phyloP scores from a whole-genome alignment of 345 rosid species.

The Eucalyptus sp. region DNA sequence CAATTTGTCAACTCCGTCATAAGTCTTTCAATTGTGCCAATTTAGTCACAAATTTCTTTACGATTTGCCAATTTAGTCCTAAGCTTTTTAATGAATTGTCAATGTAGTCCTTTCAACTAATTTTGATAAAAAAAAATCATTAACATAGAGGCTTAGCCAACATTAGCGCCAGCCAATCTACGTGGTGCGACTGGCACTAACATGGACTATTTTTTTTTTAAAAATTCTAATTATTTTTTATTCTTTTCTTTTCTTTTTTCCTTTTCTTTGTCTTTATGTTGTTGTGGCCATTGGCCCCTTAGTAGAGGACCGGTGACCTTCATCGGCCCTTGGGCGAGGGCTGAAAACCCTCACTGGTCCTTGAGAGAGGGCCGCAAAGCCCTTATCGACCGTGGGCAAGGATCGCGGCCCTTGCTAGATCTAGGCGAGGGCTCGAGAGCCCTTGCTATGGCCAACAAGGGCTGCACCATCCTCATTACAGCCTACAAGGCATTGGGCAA shows the following conservation, averaged over 20 bases:
- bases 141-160: neutral
- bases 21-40: neutral
- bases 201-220: neutral
- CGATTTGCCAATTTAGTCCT: accelerated
- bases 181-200: accelerated
- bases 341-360: neutral
- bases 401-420: neutral
- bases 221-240: too few relatives aligned
- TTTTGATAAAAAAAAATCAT: accelerated
- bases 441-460: neutral
- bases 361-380: neutral
- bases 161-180: accelerated
- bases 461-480: accelerated
- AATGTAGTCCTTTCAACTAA: too few relatives aligned
- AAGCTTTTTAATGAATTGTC: neutral
- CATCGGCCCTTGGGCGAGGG: neutral
- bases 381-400: accelerated
- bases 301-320: neutral
- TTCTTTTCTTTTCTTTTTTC: neutral
- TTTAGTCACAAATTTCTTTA: neutral
- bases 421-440: neutral
- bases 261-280: neutral
- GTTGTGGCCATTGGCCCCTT: neutral
- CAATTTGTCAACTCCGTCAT: accelerated
- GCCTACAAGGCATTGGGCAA: neutral